Percentiles rank a stretch among this genome's conserved stretches.
Conservation (phyloP, 441 rosid species). For the Jatropha podagrica region DNA sequence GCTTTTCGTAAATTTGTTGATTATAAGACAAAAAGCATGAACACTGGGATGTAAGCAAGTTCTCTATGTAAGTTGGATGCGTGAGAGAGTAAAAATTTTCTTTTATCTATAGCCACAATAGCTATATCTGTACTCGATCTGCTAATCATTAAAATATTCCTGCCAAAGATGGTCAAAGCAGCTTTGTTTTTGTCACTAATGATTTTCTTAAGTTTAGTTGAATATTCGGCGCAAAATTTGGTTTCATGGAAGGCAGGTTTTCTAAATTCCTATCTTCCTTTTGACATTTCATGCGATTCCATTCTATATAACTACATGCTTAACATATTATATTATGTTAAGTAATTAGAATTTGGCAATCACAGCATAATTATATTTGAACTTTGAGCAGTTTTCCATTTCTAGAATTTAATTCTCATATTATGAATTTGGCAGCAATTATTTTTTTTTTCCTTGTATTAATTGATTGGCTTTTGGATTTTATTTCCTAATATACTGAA, state of each 20-base stretch:
- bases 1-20: not conserved
- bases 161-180: not conserved
- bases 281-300: not conserved
- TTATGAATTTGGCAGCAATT: not conserved
- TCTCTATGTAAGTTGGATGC: not conserved
- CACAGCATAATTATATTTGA: not conserved
- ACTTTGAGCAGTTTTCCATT: not conserved
- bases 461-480: slow-evolving; percentile 3
- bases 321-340: no score
- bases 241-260: not conserved
- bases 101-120: not conserved
- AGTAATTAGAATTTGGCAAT: not conserved
- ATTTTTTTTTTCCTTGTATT: not conserved
- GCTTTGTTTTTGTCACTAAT: not conserved
- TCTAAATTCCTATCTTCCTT: not conserved
- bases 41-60: not conserved
- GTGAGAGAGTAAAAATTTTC: not conserved
- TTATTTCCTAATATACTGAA: slow-evolving; percentile 24
- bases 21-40: not conserved
- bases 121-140: not conserved
- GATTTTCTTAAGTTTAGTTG: not conserved
- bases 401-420: not conserved
- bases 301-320: not conserved
- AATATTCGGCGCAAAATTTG: no score
- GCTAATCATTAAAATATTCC: not conserved